A percentile compares a stretch with the other conserved stretches of the same genome.
Conservation (phyloP, 2,329 filamentous ascomycete genomes). For the Cordyceps tenuipes region DNA sequence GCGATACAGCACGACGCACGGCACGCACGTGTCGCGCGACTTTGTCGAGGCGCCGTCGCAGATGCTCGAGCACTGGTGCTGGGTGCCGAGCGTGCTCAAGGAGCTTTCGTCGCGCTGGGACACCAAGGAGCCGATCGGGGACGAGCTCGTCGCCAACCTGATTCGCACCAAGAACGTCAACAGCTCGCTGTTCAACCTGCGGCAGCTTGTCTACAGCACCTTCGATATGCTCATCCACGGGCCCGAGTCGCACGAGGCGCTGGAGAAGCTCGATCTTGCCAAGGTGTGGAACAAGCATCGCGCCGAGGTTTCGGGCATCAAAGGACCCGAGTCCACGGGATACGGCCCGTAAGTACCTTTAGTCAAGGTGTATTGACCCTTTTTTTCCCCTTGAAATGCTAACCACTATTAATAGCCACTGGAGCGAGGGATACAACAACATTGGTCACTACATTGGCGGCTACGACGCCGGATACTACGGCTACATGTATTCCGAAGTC, state of each 20-base stretch:
- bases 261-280: conserved; percentile 56
- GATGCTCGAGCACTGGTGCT: conserved; percentile 35
- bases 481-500: conserved; percentile 54
- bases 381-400: neutral
- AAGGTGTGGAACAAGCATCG: conserved; percentile 65
- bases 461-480: conserved; percentile 67
- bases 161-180: conserved; percentile 43
- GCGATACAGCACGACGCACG: conserved; percentile 28
- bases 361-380: neutral
- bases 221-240: conserved; percentile 78
- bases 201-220: conserved; percentile 6
- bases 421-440: conserved; percentile 71
- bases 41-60: conserved; percentile 32
- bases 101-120: conserved; percentile 40
- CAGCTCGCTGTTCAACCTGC: conserved; percentile 38
- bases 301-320: conserved; percentile 61
- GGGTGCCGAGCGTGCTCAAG: conserved; percentile 23
- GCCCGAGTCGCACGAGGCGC: conserved; percentile 55
- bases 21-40: conserved; percentile 24
- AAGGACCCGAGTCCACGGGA: conserved; percentile 62
- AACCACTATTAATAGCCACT: conserved; percentile 35
- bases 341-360: conserved; percentile 38
- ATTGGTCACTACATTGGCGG: conserved; percentile 78
- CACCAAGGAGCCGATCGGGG: conserved; percentile 34
- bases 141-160: conserved; percentile 38